A percentile compares a stretch with the other conserved stretches of the same genome.
Conservation (phyloP, 1,284 basidiomycete genomes). For the Termitomyces sp. region DNA sequence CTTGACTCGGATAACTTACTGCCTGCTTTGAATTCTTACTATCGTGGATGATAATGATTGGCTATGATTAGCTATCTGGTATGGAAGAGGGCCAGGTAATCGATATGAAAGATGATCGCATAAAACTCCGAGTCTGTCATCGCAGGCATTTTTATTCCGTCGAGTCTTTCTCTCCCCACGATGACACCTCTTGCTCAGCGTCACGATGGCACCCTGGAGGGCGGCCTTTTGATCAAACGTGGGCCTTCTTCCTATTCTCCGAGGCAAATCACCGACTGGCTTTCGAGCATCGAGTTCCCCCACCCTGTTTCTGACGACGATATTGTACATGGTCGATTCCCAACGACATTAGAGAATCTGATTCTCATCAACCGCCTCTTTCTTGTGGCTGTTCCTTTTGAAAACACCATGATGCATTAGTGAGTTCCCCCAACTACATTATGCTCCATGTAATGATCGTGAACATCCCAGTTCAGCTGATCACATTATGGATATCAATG, state of each 20-base stretch:
- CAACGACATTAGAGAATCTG: constrained; percentile 17
- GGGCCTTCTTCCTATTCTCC: constrained; percentile 8
- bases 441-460: neutral
- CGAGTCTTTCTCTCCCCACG: neutral
- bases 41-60: no score
- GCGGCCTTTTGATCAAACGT: constrained; percentile 2
- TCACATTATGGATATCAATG: constrained; percentile 18
- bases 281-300: constrained; percentile 9
- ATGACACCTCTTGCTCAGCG: neutral
- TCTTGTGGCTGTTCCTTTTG: constrained; percentile 17
- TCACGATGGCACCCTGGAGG: constrained; percentile 3
- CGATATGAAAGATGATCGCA: no score
- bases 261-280: constrained; percentile 8
- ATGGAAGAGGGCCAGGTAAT: no score
- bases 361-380: constrained; percentile 15
- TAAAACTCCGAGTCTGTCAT: no score
- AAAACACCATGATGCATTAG: constrained; percentile 23
- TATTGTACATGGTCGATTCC: constrained; percentile 12
- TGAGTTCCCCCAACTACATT: constrained; percentile 5
- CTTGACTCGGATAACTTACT: no score
- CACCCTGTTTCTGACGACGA: constrained; percentile 7
- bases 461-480: constrained; percentile 11
- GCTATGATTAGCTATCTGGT: no score
- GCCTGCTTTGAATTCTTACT: no score
- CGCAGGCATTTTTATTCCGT: neutral